Conservation (phyloP, 257 asterid genomes). For the Solanum stenotomum region DNA sequence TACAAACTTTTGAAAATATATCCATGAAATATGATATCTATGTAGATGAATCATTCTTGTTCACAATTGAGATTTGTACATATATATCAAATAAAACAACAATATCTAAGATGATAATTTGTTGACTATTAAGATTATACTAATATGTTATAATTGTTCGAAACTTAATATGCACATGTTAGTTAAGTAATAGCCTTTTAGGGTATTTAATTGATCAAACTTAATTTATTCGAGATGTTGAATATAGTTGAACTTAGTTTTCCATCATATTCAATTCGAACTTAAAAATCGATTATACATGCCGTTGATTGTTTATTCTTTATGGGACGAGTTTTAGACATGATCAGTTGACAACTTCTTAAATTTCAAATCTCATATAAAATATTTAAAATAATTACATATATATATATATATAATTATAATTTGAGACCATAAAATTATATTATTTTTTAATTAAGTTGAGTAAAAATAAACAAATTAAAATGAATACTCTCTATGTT, state of each 20-base stretch:
- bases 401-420: too few relatives aligned
- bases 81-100: background rate
- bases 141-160: background rate
- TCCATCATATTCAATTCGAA: background rate
- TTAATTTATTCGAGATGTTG: background rate
- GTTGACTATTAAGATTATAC: background rate
- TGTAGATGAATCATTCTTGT: background rate
- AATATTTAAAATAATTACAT: too few relatives aligned
- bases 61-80: background rate
- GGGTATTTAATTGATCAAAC: background rate
- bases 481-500: too few relatives aligned
- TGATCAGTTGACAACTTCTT: too few relatives aligned
- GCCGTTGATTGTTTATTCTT: background rate
- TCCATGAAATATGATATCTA: too few relatives aligned
- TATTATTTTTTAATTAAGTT: too few relatives aligned
- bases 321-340: background rate
- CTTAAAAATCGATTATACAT: too few relatives aligned
- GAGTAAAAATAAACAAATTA: too few relatives aligned
- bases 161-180: background rate
- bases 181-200: background rate
- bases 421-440: too few relatives aligned
- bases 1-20: too few relatives aligned
- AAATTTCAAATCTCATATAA: background rate
- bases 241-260: background rate
- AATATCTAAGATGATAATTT: background rate